Evolutionary conservation across 2,329 filamentous ascomycete genomes (phyloP), one percentile per base, ranked within the genome.

Genomic region (Fusarium algeriense): DNA sequence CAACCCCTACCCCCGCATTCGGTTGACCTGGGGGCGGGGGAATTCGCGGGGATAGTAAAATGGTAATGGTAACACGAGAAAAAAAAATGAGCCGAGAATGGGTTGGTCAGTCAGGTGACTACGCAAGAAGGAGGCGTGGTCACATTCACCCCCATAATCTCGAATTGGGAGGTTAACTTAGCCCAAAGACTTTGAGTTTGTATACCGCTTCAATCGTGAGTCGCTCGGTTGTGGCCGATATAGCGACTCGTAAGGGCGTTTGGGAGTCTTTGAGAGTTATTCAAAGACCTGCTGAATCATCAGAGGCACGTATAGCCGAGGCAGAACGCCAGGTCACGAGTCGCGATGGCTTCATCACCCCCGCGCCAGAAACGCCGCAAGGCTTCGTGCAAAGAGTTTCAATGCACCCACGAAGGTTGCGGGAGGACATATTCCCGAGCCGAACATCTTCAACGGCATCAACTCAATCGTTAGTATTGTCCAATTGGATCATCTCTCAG

Each of bases 311-410:
- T 56, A 48, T 38, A 69, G 48, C 69, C 56, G 60, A 66, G 69
- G 60, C 43, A 38, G n/a, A 20, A 26, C 46, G 45, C 38, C 40
- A 48, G n/a, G 46, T 70, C 58, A 49, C 66, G 50, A 59, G 70
- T 60, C 68, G 67, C 68, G 49, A 77, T 77, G 75, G 65, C 68
- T 68, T 77, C 75, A 66, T 76, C 75, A 49, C 75, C 75, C 61
- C 72, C 72, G 68, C 75, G 75, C 37, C 75, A 77, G 72, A 77
- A 77, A 75, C 75, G 75, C 70, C 75, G 75, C 75, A 77, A 77
- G 69, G 67, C 75, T 35, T 76, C 75, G 13, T 77, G 75, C 73
- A 77, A 77, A 61, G 75, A 77, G 69, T 77, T 77, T 26, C 75
- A 77, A 45, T 77, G 75, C 73, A 77, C 75, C 53, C 75, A 77